phyloP scores from a whole-genome alignment of 1,284 basidiomycete species.

The Ustilago vetiveriae region DNA sequence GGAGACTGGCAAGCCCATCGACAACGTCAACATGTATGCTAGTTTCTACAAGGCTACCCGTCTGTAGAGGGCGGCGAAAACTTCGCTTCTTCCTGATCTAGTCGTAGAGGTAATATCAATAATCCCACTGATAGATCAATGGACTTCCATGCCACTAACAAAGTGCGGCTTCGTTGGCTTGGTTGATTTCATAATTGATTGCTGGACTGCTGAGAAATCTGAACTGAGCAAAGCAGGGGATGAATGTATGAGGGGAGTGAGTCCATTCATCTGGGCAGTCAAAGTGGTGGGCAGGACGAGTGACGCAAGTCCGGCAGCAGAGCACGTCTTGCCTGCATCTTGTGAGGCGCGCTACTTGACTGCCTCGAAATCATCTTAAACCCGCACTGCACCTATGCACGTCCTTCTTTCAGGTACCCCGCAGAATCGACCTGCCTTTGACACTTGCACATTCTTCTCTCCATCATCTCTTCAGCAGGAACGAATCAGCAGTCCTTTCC shows the following conservation, averaged over 20 bases:
- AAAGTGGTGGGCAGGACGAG: too few species aligned
- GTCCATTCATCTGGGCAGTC: too few species aligned
- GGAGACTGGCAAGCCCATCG: conserved; percentile 69
- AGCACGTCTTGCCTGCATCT: conserved; percentile 27
- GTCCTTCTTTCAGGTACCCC: too few species aligned
- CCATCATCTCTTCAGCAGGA: too few species aligned
- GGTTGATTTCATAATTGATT: too few species aligned
- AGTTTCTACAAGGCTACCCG: conserved; percentile 68
- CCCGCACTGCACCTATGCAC: conserved; percentile 1
- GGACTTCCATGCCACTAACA: conserved; percentile 2
- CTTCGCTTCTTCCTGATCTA: too few species aligned
- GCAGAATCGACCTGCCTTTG: too few species aligned
- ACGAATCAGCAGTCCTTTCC: too few species aligned
- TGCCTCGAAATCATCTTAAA: neutral
- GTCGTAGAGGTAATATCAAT: too few species aligned
- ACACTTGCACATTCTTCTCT: too few species aligned
- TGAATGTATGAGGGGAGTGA: too few species aligned
- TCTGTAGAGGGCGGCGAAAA: conserved; percentile 36
- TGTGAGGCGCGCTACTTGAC: conserved; percentile 27
- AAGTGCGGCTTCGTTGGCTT: too few species aligned
- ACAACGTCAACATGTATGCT: conserved; percentile 75
- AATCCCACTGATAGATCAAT: neutral
- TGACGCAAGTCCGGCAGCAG: conserved; percentile 26
- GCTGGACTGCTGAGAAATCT: neutral
- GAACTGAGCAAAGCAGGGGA: neutral